These are phyloP conservation scores for Trypanosoma brucei DNA, from an alignment of 208 protist species.

Conservation along the genomic window DNA sequence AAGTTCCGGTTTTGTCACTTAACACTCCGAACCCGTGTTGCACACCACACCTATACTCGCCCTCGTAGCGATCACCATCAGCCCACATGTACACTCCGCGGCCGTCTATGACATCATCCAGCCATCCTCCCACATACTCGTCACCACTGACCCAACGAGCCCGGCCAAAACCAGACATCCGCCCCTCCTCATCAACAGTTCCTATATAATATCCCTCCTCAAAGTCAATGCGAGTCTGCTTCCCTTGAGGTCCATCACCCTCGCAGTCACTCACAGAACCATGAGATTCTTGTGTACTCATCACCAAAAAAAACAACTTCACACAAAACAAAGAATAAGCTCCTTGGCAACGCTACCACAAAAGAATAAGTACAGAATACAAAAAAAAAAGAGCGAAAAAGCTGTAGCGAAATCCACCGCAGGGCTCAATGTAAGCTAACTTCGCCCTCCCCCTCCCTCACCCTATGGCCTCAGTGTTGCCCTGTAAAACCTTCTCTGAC, in stretches of 20 bases:
- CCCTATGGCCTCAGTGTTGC: too few species aligned
- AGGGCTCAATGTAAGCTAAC: too few species aligned
- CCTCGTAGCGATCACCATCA: conserved; percentile 71
- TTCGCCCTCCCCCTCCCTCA: too few species aligned
- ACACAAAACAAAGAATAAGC: too few species aligned
- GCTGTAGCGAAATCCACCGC: too few species aligned
- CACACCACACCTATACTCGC: conserved; percentile 51
- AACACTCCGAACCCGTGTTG: conserved; percentile 79
- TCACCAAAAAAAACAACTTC: neutral
- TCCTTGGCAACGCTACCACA: too few species aligned
- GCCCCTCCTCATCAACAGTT: conserved; percentile 59
- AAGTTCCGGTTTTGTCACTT: conserved; percentile 70
- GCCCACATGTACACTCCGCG: conserved; percentile 75
- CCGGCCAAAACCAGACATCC: conserved; percentile 72
- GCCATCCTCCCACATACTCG: conserved; percentile 78
- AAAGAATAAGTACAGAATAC: too few species aligned
- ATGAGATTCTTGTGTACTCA: neutral
- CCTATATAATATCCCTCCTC: conserved; percentile 78
- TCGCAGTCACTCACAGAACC: conserved; percentile 4
- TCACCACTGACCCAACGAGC: conserved; percentile 77
- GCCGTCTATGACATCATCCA: conserved; percentile 66
- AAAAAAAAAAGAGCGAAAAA: too few species aligned
- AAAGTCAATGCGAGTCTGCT: conserved; percentile 56
- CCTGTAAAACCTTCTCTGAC: too few species aligned
- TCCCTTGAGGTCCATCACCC: conserved; percentile 22